Evolutionary conservation across 257 asterid genomes (phyloP), one percentile per base, ranked within the genome.

Genomic region (Perilla frutescens): DNA sequence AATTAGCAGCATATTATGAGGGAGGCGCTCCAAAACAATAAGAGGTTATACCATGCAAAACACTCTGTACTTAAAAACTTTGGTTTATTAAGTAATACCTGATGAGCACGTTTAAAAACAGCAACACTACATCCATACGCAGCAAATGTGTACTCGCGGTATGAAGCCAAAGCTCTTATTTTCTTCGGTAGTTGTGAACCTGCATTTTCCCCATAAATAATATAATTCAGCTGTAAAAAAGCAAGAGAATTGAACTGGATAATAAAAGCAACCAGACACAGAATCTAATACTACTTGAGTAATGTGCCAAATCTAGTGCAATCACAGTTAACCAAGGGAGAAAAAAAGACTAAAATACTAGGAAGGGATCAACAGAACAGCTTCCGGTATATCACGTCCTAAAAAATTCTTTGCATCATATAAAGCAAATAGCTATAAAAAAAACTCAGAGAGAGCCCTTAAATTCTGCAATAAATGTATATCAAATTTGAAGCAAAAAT

Each of bases 151-250:
- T 81, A 91, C 57, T 94, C 93, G 2, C 98, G 95, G 76, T 83
- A 87, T 8, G 93, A 88, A 62, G 96, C 90, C 73, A 94, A 88
- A 81, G 98, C 98, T 81, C 95, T 82, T 70, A 94, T 94, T 82
- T 94, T 94, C 85, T 94, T 94, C 36, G 98, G 92, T 62, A 94
- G 81, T 76, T 90, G 95, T 41, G 96, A 93, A 67, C 98, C 98
- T 94, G 83, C 74, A 81, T 51, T 74, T 63, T 45, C 53, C 59
- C 41, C 70, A 49, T 68, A 62, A 64, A 47, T 31, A 3, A 15
- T 34, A 73, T 26, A 44, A 70, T 55, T 59, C 45, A 48, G 61
- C 9, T 11, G 14, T 26, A 14, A 53, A 20, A 66, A 13, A 11
- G 26, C 26, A 20, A 20, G 1, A 15, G n/a, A 32, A 37, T 41